Conservation (phyloP, 495 filamentous ascomycete genomes). For the Podospora bellae-mahoneyi region DNA sequence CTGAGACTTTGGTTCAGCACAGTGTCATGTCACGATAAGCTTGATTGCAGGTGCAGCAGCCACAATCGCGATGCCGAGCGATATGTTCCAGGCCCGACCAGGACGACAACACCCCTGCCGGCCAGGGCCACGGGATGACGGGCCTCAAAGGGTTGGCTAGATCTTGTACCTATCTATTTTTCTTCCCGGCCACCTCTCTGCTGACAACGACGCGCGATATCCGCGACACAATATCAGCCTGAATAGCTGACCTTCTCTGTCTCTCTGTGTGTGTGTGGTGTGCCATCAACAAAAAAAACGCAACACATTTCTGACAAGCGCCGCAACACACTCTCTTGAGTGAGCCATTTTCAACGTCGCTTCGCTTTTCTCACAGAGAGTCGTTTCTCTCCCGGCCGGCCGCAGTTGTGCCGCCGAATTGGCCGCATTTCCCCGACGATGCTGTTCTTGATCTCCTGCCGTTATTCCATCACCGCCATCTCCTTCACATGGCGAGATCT, state of each 20-base stretch:
- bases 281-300: neutral
- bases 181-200: neutral
- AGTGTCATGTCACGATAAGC: neutral
- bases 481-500: conserved; percentile 29
- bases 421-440: conserved; percentile 32
- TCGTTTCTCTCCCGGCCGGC: conserved; percentile 14
- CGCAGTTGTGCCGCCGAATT: conserved; percentile 28
- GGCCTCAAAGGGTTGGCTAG: conserved; percentile 14
- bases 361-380: conserved; percentile 7
- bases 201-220: neutral
- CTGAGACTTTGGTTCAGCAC: neutral
- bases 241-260: neutral
- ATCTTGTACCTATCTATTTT: neutral
- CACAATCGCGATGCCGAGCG: neutral
- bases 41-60: neutral
- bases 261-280: neutral
- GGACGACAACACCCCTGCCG: neutral
- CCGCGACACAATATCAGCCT: neutral
- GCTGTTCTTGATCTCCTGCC: conserved; percentile 11
- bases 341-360: neutral
- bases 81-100: neutral
- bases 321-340: neutral
- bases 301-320: conserved; percentile 1
- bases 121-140: conserved; percentile 14
- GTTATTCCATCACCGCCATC: conserved; percentile 9